Conservation (phyloP, 1,284 basidiomycete species). For the Malassezia arunalokei region DNA sequence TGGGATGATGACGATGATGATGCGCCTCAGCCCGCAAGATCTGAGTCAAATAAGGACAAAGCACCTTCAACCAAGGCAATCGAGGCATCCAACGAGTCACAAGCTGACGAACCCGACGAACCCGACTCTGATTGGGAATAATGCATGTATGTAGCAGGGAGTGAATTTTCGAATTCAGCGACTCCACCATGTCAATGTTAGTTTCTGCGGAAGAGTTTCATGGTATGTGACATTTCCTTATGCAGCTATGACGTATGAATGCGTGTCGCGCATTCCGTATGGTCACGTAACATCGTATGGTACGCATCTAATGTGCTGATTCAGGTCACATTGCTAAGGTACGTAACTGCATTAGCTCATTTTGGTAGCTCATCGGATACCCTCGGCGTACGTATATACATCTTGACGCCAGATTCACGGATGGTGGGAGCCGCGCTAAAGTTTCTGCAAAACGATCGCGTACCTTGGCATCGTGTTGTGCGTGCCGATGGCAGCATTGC, state of each 20-base stretch:
- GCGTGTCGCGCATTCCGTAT: constrained; percentile 26
- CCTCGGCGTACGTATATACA: constrained; percentile 16
- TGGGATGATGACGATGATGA: constrained; percentile 19
- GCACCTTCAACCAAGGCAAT: neutral
- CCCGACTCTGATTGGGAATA: constrained; percentile 23
- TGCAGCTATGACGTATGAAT: constrained; percentile 35
- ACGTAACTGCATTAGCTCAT: neutral
- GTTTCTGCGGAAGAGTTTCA: constrained; percentile 10
- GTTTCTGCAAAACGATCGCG: constrained; percentile 24
- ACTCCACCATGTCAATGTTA: neutral
- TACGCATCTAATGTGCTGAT: neutral
- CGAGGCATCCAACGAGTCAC: neutral
- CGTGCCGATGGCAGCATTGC: constrained; percentile 33
- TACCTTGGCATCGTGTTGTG: constrained; percentile 41
- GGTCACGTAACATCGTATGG: constrained; percentile 41
- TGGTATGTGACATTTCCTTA: neutral
- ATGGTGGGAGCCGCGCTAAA: constrained; percentile 39
- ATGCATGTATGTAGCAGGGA: neutral
- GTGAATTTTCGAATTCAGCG: too few species aligned
- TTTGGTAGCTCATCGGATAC: constrained; percentile 23
- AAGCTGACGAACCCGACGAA: neutral
- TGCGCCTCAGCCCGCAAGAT: neutral
- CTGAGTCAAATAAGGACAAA: neutral
- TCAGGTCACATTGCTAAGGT: constrained; percentile 34
- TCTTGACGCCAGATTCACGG: constrained; percentile 21